These are phyloP conservation scores for Penicillium flavigenum DNA, from an alignment of 495 filamentous ascomycete genomes.

Conservation along the genomic window DNA sequence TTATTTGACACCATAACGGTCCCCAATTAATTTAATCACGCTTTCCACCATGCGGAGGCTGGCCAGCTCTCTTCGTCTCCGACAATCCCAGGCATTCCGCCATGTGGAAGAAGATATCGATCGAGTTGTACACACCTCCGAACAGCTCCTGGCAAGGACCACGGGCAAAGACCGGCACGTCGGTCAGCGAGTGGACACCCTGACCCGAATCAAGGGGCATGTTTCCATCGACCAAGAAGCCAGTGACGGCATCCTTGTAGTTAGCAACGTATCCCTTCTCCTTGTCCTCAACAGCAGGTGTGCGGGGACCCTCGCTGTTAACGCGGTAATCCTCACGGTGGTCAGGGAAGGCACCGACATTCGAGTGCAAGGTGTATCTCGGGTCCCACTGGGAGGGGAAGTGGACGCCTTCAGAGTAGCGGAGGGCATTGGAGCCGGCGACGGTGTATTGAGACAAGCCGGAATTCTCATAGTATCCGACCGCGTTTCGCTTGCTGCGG, in stretches of 20 bases:
- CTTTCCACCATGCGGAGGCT: neutral
- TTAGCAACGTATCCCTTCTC: conserved; percentile 57
- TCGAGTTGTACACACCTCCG: conserved; percentile 64
- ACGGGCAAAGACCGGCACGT: conserved; percentile 71
- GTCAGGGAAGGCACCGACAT: conserved; percentile 63
- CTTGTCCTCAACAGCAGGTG: conserved; percentile 47
- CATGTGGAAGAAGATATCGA: conserved; percentile 73
- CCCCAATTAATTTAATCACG: neutral
- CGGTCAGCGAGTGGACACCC: conserved; percentile 72
- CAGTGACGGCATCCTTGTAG: conserved; percentile 59
- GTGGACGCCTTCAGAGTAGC: conserved; percentile 61
- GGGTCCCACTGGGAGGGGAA: conserved; percentile 78
- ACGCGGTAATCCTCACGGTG: conserved; percentile 65
- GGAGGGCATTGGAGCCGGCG: conserved; percentile 36
- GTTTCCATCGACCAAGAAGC: conserved; percentile 68
- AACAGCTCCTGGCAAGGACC: conserved; percentile 73
- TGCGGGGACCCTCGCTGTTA: conserved; percentile 54
- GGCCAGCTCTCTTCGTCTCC: conserved; percentile 15
- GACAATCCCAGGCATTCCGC: conserved; percentile 65
- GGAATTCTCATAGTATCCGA: conserved; percentile 64
- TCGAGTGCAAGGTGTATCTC: conserved; percentile 68
- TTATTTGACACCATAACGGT: neutral
- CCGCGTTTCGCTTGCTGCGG: conserved; percentile 63
- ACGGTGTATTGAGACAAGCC: conserved; percentile 69
- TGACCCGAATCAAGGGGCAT: conserved; percentile 53